Conservation (phyloP, 495 filamentous ascomycete species). For the Acidiella bohemica region DNA sequence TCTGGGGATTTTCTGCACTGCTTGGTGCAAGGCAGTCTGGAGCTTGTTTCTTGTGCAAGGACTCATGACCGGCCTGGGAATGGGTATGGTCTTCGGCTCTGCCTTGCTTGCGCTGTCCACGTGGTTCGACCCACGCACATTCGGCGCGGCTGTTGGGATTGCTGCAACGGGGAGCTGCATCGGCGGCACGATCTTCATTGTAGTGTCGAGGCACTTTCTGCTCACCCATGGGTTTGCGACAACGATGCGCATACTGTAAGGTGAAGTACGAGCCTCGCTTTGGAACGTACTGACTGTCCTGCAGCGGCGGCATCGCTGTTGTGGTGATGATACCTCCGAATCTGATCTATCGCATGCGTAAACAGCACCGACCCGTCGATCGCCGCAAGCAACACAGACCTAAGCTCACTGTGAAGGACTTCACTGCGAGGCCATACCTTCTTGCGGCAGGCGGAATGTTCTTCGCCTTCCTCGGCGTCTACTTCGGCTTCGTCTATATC, state of each 20-base stretch:
- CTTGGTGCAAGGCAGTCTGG: constrained; percentile 11
- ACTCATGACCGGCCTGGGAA: constrained; percentile 16
- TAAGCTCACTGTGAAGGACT: background rate
- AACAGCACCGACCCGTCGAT: background rate
- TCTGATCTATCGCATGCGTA: constrained; percentile 11
- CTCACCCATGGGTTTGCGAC: constrained; percentile 8
- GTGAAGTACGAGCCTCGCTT: no score
- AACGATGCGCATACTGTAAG: constrained; percentile 13
- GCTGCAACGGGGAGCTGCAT: constrained; percentile 13
- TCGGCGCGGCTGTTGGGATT: constrained; percentile 15
- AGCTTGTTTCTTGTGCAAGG: constrained; percentile 22
- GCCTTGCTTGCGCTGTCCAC: constrained; percentile 15
- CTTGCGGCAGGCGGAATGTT: constrained; percentile 15
- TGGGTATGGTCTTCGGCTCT: constrained; percentile 20
- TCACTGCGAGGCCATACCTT: constrained; percentile 2
- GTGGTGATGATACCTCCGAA: constrained; percentile 12
- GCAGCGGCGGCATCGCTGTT: constrained; percentile 7
- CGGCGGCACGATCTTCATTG: constrained; percentile 22
- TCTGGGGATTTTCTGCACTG: constrained; percentile 14
- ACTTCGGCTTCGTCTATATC: constrained; percentile 17
- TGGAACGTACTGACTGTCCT: no score
- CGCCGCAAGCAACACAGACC: background rate
- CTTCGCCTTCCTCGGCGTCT: constrained; percentile 18
- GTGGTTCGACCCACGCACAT: constrained; percentile 20
- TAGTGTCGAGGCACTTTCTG: constrained; percentile 11